Base-by-base conservation (phyloP, 192 early-diverging fungal species). In the Helicostylum pulchrum region DNA sequence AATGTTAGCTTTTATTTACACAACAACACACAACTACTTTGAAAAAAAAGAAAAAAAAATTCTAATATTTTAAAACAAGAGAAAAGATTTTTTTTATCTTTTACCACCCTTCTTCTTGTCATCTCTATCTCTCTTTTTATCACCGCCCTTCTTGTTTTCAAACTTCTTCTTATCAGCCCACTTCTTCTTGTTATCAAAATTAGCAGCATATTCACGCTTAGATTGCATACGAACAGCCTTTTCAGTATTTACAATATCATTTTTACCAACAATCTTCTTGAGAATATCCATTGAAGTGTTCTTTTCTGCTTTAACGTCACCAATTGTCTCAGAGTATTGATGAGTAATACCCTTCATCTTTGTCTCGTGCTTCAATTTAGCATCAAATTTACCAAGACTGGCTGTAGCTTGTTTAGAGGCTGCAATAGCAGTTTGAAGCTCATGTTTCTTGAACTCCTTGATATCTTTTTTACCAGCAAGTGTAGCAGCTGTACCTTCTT, bases 301-400 rank as follows among this genome's bases (percentile, higher is more conserved):
- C 85, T 90, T 92, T 73, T 92, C 90, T 66, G 78, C 77, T 53
- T 83, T 85, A 6, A 76, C 54, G 69, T 84, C 83, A n/a, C 64
- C 75, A 43, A 87, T 77, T n/a, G 71, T 85, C 51, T 88, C 77
- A 36, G 80, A 81, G 62, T 87, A 88, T 81, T 78, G 83, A 53
- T 88, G 80, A 72, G 86, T 88, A 34, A 88, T 67, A 48, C 88
- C 88, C 82, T 94, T 98, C 71, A 90, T 71, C 74, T 91, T 88
- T 51, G 87, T 84, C 71, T 98, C 96, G 23, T 89, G 89, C 66
- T 87, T 73, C 19, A 95, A 77, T 42, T 80, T 77, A 51, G 82
- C 78, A 75, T 99, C 95, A 73, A 99, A 99, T 69, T 89, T 88
- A 67, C 97, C 97, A 72, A 92, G 66, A 62, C 88, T 91, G 7